Evolutionary conservation across 73 alveolate genomes (phyloP).

Genomic region (Diophrys sp.): DNA sequence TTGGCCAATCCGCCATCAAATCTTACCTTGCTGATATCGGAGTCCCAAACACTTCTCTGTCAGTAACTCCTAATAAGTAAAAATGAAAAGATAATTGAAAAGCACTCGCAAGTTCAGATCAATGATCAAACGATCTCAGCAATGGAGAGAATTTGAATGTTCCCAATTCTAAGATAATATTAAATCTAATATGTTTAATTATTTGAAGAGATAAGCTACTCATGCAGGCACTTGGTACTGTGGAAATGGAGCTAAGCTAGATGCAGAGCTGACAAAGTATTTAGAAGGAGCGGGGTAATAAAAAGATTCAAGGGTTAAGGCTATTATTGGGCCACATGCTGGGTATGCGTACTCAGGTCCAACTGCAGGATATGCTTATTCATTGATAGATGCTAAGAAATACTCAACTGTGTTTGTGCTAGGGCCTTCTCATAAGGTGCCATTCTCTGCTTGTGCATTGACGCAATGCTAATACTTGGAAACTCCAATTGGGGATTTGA

Average conservation of each 20-base stretch:
- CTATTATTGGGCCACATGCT: constrained; percentile 71
- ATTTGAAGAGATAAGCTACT: constrained; percentile 83
- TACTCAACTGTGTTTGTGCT: constrained; percentile 86
- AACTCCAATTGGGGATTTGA: constrained; percentile 92
- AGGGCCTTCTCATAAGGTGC: constrained; percentile 96
- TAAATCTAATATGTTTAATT: no score
- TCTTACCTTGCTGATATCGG: no score
- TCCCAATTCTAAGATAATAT: no score
- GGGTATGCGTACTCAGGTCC: constrained; percentile 75
- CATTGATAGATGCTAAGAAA: constrained; percentile 57
- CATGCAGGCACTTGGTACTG: constrained; percentile 96
- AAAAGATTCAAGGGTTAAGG: constrained; percentile 26
- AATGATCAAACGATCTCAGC: no score
- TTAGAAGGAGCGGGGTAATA: constrained; percentile 37
- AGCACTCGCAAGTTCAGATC: no score
- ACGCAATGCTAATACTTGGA: constrained; percentile 65
- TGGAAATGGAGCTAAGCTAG: constrained; percentile 71
- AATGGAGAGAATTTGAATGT: no score
- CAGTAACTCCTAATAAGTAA: no score
- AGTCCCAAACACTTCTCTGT: no score
- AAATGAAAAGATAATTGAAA: no score
- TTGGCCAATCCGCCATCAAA: no score
- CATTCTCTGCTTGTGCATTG: constrained; percentile 83
- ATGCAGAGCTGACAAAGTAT: constrained; percentile 61
- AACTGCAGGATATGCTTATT: constrained; percentile 91